Percentiles rank a stretch among this genome's conserved stretches.
These are phyloP conservation scores for Colletotrichum siamense DNA, from an alignment of 2,329 filamentous ascomycete species.

Conservation along the genomic window DNA sequence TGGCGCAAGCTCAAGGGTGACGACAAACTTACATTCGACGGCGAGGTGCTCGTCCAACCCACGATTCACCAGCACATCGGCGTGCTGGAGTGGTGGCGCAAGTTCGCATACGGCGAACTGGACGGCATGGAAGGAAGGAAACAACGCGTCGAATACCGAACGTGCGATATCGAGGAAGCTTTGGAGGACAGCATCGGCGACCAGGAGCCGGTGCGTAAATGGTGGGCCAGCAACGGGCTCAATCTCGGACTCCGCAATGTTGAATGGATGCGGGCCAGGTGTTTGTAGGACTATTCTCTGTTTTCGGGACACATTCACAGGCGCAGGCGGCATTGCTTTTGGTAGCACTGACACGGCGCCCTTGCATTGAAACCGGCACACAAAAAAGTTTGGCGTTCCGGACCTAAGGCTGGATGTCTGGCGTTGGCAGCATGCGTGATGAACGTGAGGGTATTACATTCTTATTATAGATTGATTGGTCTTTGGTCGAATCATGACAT, in stretches of 20 bases:
- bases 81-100: slow-evolving; percentile 93
- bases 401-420: not conserved
- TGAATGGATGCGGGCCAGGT: slow-evolving; percentile 87
- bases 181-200: slow-evolving; percentile 84
- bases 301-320: not conserved
- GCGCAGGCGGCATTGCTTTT: not conserved
- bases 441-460: not conserved
- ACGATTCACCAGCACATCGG: slow-evolving; percentile 86
- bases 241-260: slow-evolving; percentile 83
- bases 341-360: not conserved
- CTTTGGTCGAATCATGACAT: not conserved
- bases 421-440: not conserved
- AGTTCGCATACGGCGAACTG: slow-evolving; percentile 63
- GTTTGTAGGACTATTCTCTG: slow-evolving; percentile 51
- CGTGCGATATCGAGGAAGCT: slow-evolving; percentile 94
- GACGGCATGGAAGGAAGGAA: slow-evolving; percentile 58
- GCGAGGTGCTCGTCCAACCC: slow-evolving; percentile 82
- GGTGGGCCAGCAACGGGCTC: slow-evolving; percentile 88
- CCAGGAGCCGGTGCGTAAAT: slow-evolving; percentile 75
- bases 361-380: not conserved
- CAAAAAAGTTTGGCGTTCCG: slow-evolving; percentile 6
- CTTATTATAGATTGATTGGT: not conserved
- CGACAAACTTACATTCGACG: slow-evolving; percentile 74
- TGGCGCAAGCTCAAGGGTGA: slow-evolving; percentile 78
- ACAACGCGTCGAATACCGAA: slow-evolving; percentile 87